These are phyloP conservation scores for Fusarium newnesense DNA, from an alignment of 2,329 filamentous ascomycete genomes.

Conservation along the genomic window DNA sequence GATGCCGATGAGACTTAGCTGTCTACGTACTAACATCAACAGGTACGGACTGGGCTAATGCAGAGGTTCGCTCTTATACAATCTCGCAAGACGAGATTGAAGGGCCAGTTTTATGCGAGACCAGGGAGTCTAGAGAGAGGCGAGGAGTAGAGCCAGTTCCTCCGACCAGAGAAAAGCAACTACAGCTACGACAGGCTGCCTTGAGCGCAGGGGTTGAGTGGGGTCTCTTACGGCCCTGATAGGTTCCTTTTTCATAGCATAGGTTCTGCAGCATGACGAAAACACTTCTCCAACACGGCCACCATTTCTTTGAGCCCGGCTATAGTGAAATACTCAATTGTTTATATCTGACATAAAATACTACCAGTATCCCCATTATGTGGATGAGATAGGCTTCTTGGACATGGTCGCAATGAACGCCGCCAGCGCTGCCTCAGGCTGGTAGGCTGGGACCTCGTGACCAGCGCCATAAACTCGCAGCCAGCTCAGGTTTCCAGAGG, in stretches of 20 bases:
- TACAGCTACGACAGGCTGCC: neutral
- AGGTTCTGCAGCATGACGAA: accelerated
- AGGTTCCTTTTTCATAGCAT: accelerated
- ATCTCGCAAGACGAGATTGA: accelerated
- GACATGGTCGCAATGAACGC: constrained; percentile 14
- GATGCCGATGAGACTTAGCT: accelerated
- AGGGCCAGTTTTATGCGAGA: neutral
- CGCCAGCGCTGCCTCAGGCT: constrained; percentile 7
- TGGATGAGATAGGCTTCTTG: constrained; percentile 10
- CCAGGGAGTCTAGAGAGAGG: neutral
- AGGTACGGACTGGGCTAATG: constrained; percentile 7
- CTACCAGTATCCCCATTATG: neutral
- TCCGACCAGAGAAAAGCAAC: neutral
- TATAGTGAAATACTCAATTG: accelerated
- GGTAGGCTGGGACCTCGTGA: constrained; percentile 63
- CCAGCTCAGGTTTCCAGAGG: constrained; percentile 64
- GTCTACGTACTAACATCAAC: accelerated
- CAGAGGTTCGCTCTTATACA: neutral
- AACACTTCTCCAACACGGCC: accelerated
- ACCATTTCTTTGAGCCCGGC: accelerated
- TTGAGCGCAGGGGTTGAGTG: neutral
- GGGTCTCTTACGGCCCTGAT: neutral
- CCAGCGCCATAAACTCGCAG: constrained; percentile 68
- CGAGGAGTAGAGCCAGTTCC: neutral
- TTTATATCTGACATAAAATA: accelerated